These are phyloP conservation scores for Aspergillus persii DNA, from an alignment of 2,329 filamentous ascomycete genomes.

Conservation along the genomic window DNA sequence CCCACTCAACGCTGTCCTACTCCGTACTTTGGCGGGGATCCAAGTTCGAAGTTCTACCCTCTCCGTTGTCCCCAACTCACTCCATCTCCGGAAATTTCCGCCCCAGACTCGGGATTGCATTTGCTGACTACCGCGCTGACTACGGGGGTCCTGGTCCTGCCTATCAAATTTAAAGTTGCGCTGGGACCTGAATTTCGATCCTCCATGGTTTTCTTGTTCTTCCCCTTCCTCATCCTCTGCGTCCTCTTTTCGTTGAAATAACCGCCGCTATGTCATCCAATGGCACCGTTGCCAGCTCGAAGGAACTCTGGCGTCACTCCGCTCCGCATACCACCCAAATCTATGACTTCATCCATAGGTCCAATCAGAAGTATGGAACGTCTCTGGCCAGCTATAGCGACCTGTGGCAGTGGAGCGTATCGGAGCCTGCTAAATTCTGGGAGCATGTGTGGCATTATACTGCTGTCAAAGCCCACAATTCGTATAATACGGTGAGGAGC, in stretches of 20 bases:
- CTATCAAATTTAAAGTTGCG: not conserved
- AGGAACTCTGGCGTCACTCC: conserved; percentile 69
- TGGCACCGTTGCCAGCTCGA: conserved; percentile 10
- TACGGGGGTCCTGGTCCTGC: too few relatives aligned
- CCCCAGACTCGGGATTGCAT: not conserved
- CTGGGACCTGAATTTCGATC: not conserved
- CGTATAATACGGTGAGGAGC: conserved; percentile 45
- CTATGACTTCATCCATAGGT: conserved; percentile 66
- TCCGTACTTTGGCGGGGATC: too few relatives aligned
- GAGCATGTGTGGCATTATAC: conserved; percentile 80
- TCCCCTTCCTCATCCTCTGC: not conserved
- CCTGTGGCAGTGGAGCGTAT: conserved; percentile 83
- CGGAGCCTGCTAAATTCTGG: conserved; percentile 77
- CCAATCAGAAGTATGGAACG: conserved; percentile 67
- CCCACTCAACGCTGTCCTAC: too few relatives aligned
- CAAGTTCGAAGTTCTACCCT: not conserved
- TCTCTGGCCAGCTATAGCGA: conserved; percentile 65
- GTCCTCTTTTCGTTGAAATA: too few relatives aligned
- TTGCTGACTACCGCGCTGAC: not conserved
- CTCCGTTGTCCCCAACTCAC: not conserved
- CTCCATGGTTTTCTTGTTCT: not conserved
- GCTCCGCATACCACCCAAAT: conserved; percentile 67
- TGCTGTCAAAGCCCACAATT: conserved; percentile 66
- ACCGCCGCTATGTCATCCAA: conserved; percentile 1
- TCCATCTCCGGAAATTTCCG: conserved; percentile 9